A percentile compares a stretch with the other conserved stretches of the same genome.
Conservation (phyloP, 805 yeast genomes). For the Sugiyamaella chiloensis region DNA sequence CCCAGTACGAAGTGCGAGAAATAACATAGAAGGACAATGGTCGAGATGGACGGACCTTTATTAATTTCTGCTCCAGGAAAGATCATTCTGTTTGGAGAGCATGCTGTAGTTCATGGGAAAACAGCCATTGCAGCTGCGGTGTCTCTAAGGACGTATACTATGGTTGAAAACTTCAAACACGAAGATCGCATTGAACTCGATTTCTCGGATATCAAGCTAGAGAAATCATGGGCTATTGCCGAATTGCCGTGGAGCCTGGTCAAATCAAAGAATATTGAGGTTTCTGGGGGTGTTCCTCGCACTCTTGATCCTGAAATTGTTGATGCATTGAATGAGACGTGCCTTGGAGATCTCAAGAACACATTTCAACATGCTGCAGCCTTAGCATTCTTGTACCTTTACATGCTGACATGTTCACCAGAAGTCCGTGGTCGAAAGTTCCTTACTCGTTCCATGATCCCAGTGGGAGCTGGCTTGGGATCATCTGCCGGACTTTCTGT, state of each 20-base stretch:
- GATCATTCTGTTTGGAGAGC: constrained; percentile 94
- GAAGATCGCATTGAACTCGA: constrained; percentile 54
- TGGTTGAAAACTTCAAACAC: constrained; percentile 47
- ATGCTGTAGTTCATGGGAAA: constrained; percentile 87
- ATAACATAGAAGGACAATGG: too few species aligned
- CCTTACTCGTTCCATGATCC: constrained; percentile 75
- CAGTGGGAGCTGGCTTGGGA: constrained; percentile 96
- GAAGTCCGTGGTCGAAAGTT: constrained; percentile 52
- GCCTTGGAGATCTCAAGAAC: constrained; percentile 40
- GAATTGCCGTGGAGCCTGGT: constrained; percentile 47
- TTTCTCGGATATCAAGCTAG: constrained; percentile 78
- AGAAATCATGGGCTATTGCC: constrained; percentile 56
- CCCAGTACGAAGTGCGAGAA: too few species aligned
- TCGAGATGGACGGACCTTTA: constrained; percentile 40
- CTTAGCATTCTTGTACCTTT: constrained; percentile 77
- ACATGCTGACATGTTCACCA: constrained; percentile 52
- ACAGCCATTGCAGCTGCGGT: constrained; percentile 97
- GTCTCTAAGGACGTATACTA: constrained; percentile 75
- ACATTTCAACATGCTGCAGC: constrained; percentile 75
- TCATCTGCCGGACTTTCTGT: constrained; percentile 91
- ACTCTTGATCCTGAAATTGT: constrained; percentile 13
- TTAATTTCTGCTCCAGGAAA: constrained; percentile 94
- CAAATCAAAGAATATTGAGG: background rate
- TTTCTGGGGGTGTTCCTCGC: background rate
- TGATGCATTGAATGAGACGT: constrained; percentile 18